Evolutionary conservation across 2,329 filamentous ascomycete genomes (phyloP).

Genomic region (Huntiella savannae): DNA sequence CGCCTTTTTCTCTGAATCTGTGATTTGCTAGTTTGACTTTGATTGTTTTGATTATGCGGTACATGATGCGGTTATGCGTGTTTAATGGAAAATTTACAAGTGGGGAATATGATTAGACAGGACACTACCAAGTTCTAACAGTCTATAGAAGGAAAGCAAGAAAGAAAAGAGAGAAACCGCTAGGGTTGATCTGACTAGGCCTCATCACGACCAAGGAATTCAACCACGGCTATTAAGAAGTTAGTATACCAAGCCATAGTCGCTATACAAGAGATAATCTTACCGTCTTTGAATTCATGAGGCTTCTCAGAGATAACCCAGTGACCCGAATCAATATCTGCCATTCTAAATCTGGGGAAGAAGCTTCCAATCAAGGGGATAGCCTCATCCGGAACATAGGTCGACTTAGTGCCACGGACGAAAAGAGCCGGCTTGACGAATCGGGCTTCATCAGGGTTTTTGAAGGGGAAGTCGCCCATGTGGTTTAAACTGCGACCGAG

Average conservation of each 20-base stretch:
- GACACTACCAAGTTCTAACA: too few relatives aligned
- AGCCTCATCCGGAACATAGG: constrained; percentile 64
- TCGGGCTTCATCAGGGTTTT: constrained; percentile 43
- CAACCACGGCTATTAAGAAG: constrained; percentile 34
- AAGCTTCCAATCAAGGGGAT: constrained; percentile 64
- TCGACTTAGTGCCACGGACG: constrained; percentile 56
- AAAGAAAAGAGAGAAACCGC: too few relatives aligned
- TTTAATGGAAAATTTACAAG: too few relatives aligned
- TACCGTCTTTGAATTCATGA: constrained; percentile 56
- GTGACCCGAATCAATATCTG: constrained; percentile 61
- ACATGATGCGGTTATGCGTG: too few relatives aligned
- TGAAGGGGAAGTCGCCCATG: constrained; percentile 80
- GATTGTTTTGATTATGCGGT: too few relatives aligned
- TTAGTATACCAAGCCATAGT: neutral
- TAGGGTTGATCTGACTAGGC: too few relatives aligned
- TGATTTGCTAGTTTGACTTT: neutral
- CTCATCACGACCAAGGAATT: constrained; percentile 37
- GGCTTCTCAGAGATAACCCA: constrained; percentile 86
- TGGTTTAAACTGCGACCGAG: constrained; percentile 49
- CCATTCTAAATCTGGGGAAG: constrained; percentile 58
- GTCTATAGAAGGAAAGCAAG: too few relatives aligned
- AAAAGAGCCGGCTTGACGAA: constrained; percentile 70
- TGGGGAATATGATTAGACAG: too few relatives aligned
- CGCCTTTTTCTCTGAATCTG: neutral
- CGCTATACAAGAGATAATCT: constrained; percentile 14